Base-by-base conservation (phyloP, 345 rosid species). In the Anastatica hierochuntica region DNA sequence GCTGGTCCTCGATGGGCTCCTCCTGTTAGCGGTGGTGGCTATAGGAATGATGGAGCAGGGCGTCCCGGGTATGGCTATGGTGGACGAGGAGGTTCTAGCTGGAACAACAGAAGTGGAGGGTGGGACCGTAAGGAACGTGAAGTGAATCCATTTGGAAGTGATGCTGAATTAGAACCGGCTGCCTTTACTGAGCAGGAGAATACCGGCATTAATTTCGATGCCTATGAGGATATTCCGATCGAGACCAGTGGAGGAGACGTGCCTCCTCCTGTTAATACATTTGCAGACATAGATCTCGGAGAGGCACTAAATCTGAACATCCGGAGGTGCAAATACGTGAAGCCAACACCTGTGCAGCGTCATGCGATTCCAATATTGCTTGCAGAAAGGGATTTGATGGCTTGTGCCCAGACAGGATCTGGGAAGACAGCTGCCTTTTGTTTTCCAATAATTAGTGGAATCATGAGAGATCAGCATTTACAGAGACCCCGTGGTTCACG, bases 371-470 rank as follows among this genome's bases (percentile, higher is more conserved):
- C 99, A 4, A 94, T 94, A 39, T 74, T 86, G 20, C 70, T 94
- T 49, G 79, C 43, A 1, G 83, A 89, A 43, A 69, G 99, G 56
- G 99, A 94, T 60, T 74, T 94, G 82, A 94, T 94, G 99, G 99
- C 99, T 13, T 92, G 99, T 76, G 99, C 99, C 6, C 99, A 94
- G 74, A 94, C 99, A 38, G 99, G 99, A 33, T 94, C 99, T 37
- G 99, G 99, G 18, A 94, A 94, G 84, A 94, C 99, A 1, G 99
- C 99, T 56, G 99, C 99, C 5, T 94, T 94, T 58, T 94, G 99
- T 64, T 94, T 94, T 56, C 99, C 99, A 7, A 81, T 94, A 34
- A 94, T 94, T 45, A 85, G 88, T 53, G 97, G 97, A 59, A 94
- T 94, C 43, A 85, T 87, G 92, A 78, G 45, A 58, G 82, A 75